Percentiles rank a stretch among this genome's conserved stretches.
phyloP scores from a whole-genome alignment of 306 rosid genomes.

The Prinsepia uniflora region DNA sequence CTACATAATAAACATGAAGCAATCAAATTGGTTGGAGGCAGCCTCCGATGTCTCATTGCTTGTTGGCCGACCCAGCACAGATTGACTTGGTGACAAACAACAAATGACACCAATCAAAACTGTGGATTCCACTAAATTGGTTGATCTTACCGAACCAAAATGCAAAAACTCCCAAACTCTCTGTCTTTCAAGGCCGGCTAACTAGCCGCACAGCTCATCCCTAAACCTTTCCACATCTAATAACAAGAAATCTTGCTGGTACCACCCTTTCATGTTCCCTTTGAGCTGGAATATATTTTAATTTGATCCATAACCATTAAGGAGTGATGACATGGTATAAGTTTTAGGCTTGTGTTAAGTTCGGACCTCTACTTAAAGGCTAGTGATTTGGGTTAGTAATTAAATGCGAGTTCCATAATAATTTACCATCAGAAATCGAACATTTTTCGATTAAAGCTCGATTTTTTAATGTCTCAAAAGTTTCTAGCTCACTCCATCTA shows the following conservation, averaged over 20 bases:
- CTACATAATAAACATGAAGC: neutral
- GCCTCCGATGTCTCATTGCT: conserved; percentile 43
- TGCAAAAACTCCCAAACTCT: neutral
- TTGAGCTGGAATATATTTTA: neutral
- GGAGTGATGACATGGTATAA: neutral
- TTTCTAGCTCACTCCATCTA: neutral
- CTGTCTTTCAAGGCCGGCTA: conserved; percentile 41
- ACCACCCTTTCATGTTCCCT: conserved; percentile 9
- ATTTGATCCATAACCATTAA: neutral
- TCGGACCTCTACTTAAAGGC: fast-evolving
- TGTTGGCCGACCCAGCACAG: conserved; percentile 52
- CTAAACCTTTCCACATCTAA: neutral
- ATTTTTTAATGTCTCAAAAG: neutral
- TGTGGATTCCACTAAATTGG: neutral
- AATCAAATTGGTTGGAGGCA: conserved; percentile 1
- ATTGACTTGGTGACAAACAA: conserved; percentile 33
- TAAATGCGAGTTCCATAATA: neutral
- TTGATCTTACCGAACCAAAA: conserved; percentile 27
- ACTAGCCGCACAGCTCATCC: neutral
- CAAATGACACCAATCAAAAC: conserved; percentile 16
- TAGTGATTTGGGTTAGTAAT: neutral
- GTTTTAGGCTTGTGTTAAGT: neutral
- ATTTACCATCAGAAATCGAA: neutral
- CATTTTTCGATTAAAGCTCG: neutral
- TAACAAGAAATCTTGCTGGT: neutral